phyloP scores from a whole-genome alignment of 2,329 filamentous ascomycete genomes.

The Botrytis pseudocinerea region DNA sequence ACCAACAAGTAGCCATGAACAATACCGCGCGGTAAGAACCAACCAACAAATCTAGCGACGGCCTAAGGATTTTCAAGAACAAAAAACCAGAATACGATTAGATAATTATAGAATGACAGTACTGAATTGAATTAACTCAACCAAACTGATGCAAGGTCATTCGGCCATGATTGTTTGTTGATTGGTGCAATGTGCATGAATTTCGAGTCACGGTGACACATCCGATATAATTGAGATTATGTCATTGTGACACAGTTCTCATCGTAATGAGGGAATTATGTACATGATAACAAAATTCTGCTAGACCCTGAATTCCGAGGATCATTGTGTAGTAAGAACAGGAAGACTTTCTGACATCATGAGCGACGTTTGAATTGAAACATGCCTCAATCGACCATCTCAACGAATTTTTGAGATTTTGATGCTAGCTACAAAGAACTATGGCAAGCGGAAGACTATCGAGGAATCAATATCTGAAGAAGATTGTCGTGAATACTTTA shows the following conservation, averaged over 20 bases:
- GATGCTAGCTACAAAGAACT: not conserved
- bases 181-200: not conserved
- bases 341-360: not conserved
- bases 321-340: not conserved
- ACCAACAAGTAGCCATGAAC: not conserved
- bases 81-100: not conserved
- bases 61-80: too few species aligned
- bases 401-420: too few species aligned
- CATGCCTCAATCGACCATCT: not conserved
- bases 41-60: not conserved
- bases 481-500: not conserved
- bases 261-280: not conserved
- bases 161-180: not conserved
- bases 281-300: too few species aligned
- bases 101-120: not conserved
- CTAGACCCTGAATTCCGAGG: not conserved
- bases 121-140: too few species aligned
- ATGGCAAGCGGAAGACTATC: not conserved
- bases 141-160: not conserved
- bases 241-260: not conserved
- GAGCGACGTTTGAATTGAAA: not conserved
- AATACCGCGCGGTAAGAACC: conserved; percentile 7
- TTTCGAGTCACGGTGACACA: not conserved
- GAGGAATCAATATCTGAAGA: not conserved
- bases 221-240: not conserved